These are phyloP conservation scores for Trypanosoma vivax DNA, from an alignment of 208 protist species.

Conservation along the genomic window DNA sequence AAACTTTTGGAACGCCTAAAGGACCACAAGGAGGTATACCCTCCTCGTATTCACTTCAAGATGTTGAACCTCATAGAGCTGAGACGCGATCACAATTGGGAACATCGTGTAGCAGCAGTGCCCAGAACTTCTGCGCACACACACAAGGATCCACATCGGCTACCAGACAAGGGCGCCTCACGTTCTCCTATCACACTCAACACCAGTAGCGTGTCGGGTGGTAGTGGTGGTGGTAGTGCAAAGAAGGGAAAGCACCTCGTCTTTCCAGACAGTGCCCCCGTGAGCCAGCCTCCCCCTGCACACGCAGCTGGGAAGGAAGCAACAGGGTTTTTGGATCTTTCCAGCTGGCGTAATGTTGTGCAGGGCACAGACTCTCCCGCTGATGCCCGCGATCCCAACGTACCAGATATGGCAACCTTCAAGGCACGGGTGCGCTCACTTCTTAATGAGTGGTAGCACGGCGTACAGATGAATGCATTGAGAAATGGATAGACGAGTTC, in stretches of 20 bases:
- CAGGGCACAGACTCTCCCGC: background rate
- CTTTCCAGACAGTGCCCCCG: conserved; percentile 4
- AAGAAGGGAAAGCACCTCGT: conserved; percentile 19
- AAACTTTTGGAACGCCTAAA: conserved; percentile 39
- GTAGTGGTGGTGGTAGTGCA: background rate
- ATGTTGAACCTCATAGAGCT: conserved; percentile 85
- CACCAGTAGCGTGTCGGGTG: background rate
- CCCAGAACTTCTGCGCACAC: conserved; percentile 1
- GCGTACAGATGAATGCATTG: conserved; percentile 76
- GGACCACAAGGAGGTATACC: conserved; percentile 47
- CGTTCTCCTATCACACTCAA: conserved; percentile 1
- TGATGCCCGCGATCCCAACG: background rate
- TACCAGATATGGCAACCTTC: conserved; percentile 41
- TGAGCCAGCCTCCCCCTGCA: conserved; percentile 5
- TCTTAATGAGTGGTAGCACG: conserved; percentile 69
- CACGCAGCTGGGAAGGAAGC: background rate
- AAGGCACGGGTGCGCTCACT: conserved; percentile 60
- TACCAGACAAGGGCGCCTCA: background rate
- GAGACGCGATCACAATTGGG: conserved; percentile 31
- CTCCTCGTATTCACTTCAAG: conserved; percentile 80
- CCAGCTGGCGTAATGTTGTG: conserved; percentile 18
- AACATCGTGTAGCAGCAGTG: conserved; percentile 13
- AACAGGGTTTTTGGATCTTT: conserved; percentile 1
- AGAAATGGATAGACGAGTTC: conserved; percentile 75
- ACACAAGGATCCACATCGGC: conserved; percentile 9